Percentiles rank a stretch among this genome's conserved stretches.
phyloP scores from a whole-genome alignment of 495 filamentous ascomycete genomes.

The Penicillium simplicissimum region DNA sequence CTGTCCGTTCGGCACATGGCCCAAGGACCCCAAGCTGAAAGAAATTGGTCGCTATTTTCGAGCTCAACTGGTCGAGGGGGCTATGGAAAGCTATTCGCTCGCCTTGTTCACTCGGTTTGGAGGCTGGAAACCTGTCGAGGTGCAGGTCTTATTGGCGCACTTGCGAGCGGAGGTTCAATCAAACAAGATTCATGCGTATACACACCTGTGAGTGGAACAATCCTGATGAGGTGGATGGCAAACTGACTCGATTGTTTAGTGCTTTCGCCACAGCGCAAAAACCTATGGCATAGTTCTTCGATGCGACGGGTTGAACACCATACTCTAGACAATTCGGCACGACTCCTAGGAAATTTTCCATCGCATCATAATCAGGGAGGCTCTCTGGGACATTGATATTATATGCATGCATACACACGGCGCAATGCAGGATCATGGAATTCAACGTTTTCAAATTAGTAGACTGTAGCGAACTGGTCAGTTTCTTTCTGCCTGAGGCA shows the following conservation, averaged over 20 bases:
- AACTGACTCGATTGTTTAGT: slow-evolving; percentile 1
- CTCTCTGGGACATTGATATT: not conserved
- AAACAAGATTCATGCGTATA: slow-evolving; percentile 28
- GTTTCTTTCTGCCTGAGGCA: not conserved
- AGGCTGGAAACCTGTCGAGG: slow-evolving; percentile 24
- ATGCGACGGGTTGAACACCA: not conserved
- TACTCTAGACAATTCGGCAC: not conserved
- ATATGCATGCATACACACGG: not conserved
- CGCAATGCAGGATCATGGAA: not conserved
- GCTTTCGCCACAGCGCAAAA: slow-evolving; percentile 21
- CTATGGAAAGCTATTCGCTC: slow-evolving; percentile 23
- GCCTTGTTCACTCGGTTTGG: slow-evolving; percentile 25
- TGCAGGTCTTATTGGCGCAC: slow-evolving; percentile 26
- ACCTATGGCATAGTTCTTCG: slow-evolving; percentile 2
- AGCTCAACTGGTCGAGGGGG: slow-evolving; percentile 14
- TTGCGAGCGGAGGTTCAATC: slow-evolving; percentile 22
- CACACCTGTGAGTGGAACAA: slow-evolving; percentile 13
- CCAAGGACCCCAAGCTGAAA: slow-evolving; percentile 40
- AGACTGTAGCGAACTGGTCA: not conserved
- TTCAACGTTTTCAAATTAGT: no score
- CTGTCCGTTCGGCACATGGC: slow-evolving; percentile 40
- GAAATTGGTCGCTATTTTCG: slow-evolving; percentile 35
- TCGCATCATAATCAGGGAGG: not conserved
- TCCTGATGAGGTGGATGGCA: not conserved
- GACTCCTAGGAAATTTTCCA: no score